A percentile compares a stretch with the other conserved stretches of the same genome.
Evolutionary conservation across 2,329 filamentous ascomycete genomes (phyloP).

Genomic region (Verticillium longisporum): DNA sequence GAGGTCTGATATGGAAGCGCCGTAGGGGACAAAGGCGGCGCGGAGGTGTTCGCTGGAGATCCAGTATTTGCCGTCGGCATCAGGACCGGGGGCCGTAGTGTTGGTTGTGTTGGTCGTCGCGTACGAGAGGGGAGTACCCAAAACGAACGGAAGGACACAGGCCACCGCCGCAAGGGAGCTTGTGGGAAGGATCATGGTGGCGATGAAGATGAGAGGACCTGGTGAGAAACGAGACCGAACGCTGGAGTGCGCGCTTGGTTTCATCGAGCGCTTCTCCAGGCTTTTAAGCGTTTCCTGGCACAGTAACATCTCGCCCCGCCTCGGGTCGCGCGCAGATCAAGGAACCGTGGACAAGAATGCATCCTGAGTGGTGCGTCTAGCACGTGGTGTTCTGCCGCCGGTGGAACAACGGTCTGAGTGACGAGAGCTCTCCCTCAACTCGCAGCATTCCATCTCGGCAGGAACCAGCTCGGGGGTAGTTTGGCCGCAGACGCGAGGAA

Average conservation of each 20-base stretch:
- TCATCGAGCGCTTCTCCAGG: background rate
- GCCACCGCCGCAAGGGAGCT: conserved; percentile 6
- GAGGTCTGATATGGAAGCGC: conserved; percentile 65
- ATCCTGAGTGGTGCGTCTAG: conserved; percentile 1
- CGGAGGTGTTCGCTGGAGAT: conserved; percentile 60
- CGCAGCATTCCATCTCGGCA: background rate
- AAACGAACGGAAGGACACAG: conserved; percentile 18
- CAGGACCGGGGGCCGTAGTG: conserved; percentile 29
- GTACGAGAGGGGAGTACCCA: conserved; percentile 5
- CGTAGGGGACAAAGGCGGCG: conserved; percentile 67
- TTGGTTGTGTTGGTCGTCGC: conserved; percentile 11
- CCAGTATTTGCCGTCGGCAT: conserved; percentile 63
- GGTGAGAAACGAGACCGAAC: background rate
- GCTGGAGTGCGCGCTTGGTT: background rate
- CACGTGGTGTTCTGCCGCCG: background rate
- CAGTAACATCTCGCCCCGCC: background rate
- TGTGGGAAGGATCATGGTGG: conserved; percentile 5
- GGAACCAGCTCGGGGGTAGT: background rate
- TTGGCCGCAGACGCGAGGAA: background rate
- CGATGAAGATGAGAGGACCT: background rate
- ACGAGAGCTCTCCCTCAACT: background rate
- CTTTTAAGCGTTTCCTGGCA: background rate
- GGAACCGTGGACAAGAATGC: background rate
- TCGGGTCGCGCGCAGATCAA: background rate
- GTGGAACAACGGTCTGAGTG: background rate